Base-by-base conservation (phyloP, 768 basidiomycete genomes). In the Neoboletus brunneissimus region DNA sequence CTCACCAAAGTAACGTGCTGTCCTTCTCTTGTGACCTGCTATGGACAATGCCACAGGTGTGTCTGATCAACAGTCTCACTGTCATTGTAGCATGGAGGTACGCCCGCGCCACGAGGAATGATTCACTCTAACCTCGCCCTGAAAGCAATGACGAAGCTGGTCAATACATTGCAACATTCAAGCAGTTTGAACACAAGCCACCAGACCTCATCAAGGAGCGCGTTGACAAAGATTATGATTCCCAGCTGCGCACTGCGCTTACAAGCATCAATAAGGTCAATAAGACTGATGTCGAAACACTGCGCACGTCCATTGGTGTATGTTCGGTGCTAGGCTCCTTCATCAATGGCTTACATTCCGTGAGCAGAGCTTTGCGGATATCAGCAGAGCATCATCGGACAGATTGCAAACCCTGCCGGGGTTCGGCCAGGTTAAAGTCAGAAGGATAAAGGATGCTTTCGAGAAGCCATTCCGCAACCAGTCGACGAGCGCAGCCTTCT, bases 171-270 rank as follows among this genome's bases (percentile, higher is more conserved):
- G 78, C 89, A 10, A 89, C 88, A 3, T 94, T 89, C 78, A 99
- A 98, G 68, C 86, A 91, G 60, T 96, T 88, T 66, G 97, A 98
- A 70, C 88, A 92, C 77, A 94, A 90, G 65, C 84, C 94, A 11
- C 94, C 96, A 9, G 87, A 92, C 67, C 77, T 94, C 66, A 95
- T 99, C 76, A 96, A 94, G 71, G 97, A 98, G 69, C 88, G 93
- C 43, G 79, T 91, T 29, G 94, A 97, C 70, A 92, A 94, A 61
- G 89, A 92, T 64, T 93, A 97, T 66, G 75, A 80, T 59, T 85
- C 93, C 9, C 81, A 94, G 64, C 72, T 98, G 15, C 89, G 89
- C 54, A 83, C 84, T 20, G 82, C 91, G 1, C 77, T 99, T 27
- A 98, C 96, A 2, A 85, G 84, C 60, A 91, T 98, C 64, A 88